Evolutionary conservation across 2,329 filamentous ascomycete species (phyloP), one percentile per base, ranked within the genome.

Genomic region (Phaeosphaeriaceae sp.): DNA sequence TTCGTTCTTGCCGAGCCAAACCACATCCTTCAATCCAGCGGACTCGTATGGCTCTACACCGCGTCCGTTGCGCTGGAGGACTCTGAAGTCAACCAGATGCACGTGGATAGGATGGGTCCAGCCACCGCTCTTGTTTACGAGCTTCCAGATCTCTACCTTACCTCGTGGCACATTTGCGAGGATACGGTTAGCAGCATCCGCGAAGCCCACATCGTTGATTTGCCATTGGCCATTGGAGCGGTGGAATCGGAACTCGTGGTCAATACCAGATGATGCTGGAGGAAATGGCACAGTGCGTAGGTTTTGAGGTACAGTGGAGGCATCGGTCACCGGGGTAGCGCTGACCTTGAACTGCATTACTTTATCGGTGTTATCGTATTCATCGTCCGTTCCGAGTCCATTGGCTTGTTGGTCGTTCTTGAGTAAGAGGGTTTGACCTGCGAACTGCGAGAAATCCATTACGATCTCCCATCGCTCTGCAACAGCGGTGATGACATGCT

Each of bases 401-500:
- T 74, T 75, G 28, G 77, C 66, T 5, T 73, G 65, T 29, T 68
- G 67, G 23, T 72, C 69, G 52, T 79, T 79, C 46, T 66, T 70
- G 13, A 79, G 61, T 13, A 71, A 73, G 50, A 84, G 64, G 42
- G 78, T 80, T 63, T 83, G 72, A 20, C 80, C 81, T 1, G 74
- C 74, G 54, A 74, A 82, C 2, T 61, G 47, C 8, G 76, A 68
- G 59, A 85, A 85, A 65, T 85, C 82, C 47, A 85, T 70, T 13
- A 85, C 75, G 28, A 85, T 71, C 56, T 85, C 83, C 56, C 79
- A 85, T 3, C 83, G 76, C 64, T 85, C 83, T 3, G 80, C 82
- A 67, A 81, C 81, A 3, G 79, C 71, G 34, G 83, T 70, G 35
- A 74, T 71, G 9, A 83, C 61, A 16, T 73, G 64, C 23, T 70